Evolutionary conservation across 2,329 filamentous ascomycete genomes (phyloP), one percentile per base, ranked within the genome.

Genomic region (Monosporascus ibericus): DNA sequence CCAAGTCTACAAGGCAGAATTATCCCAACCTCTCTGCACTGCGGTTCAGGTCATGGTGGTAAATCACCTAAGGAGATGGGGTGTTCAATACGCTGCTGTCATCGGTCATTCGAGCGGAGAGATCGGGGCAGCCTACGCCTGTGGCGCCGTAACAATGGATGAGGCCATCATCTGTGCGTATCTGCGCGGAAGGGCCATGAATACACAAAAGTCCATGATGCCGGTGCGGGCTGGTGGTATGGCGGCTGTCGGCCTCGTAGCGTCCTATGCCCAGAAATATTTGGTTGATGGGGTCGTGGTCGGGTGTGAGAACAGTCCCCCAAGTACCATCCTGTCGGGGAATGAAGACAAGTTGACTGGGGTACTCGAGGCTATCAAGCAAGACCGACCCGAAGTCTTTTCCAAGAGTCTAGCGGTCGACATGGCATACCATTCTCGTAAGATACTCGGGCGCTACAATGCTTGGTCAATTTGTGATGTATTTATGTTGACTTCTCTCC

Each of bases 101-200:
- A 55, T 64, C 3, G 62, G 62, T 0, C 62, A 64, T 24, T 64
- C 61, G 0, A 73, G 70, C 4, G 74, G 74, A 4, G 74, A 76
- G 52, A 75, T 76, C 22, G 72, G 66, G 0, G 74, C 72, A 1
- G 74, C 73, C 0, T 75, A 74, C 50, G 71, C 73, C 5, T 65
- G 67, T 7, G 71, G 70, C 3, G 60, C 60, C 4, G 55, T 77
- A 3, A 62, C 63, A 0, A 59, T 66, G 5, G 47, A 56, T 4
- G 67, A 72, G 11, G 73, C 73, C 2, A 71, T 76, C 17, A 61
- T 70, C 8, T 63, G 70, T 6, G 67, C 70, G 0, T 74, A 72
- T 55, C 69, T 72, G 42, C 72, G 75, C 3, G 75, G 75, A 18
- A 48, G 63, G 24, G 65, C 60, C 18, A 65, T 67, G 0, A 52